Evolutionary conservation across 2,329 filamentous ascomycete species (phyloP).

Genomic region (Colletotrichum filicis): DNA sequence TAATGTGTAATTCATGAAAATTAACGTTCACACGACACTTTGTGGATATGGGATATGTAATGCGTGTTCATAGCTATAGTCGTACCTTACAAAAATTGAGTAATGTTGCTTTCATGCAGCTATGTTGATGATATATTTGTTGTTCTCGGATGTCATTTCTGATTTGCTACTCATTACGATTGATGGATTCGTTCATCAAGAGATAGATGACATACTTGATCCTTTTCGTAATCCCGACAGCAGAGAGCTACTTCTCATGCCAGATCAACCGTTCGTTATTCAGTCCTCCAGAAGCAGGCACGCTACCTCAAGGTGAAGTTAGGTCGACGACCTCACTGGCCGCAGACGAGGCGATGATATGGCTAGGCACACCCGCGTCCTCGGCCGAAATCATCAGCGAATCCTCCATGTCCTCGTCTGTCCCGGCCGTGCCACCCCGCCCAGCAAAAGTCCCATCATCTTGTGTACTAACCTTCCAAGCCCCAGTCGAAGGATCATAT

Average conservation of each 20-base stretch:
- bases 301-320: neutral
- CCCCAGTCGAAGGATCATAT: constrained; percentile 41
- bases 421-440: neutral
- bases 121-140: neutral
- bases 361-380: neutral
- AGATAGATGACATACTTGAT: too few relatives aligned
- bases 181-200: too few relatives aligned
- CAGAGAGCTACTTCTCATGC: too few relatives aligned
- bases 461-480: constrained; percentile 37
- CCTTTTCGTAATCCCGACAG: too few relatives aligned
- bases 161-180: too few relatives aligned
- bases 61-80: neutral
- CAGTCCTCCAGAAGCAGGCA: neutral
- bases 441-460: neutral
- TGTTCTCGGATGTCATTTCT: too few relatives aligned
- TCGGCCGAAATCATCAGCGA: constrained; percentile 9
- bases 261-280: too few relatives aligned
- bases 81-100: neutral
- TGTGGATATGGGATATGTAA: neutral
- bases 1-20: neutral
- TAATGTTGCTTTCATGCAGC: neutral
- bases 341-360: neutral
- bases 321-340: constrained; percentile 4
- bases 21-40: neutral
- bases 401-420: neutral